Conservation (phyloP, 352 stramenopile genomes). For the Globisporangium cederbergense region DNA sequence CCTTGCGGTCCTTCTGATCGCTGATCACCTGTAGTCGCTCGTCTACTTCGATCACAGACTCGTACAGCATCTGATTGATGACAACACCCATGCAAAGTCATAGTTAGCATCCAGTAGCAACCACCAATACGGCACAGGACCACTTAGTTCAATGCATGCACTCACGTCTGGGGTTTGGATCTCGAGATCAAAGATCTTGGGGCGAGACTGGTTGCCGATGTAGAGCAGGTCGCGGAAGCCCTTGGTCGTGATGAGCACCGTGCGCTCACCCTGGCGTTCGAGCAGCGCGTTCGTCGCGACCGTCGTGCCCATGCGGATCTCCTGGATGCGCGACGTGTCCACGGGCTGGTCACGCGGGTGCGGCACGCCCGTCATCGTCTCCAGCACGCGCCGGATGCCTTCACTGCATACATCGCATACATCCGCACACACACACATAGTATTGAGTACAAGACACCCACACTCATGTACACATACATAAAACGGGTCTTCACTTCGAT, state of each 20-base stretch:
- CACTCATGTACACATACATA: neutral
- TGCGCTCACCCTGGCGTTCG: constrained; percentile 94
- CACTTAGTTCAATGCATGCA: neutral
- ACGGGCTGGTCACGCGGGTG: constrained; percentile 85
- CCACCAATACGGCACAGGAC: constrained; percentile 3
- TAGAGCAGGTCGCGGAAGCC: constrained; percentile 96
- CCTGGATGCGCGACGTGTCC: constrained; percentile 90
- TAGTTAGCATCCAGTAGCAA: constrained; percentile 3
- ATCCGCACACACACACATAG: neutral
- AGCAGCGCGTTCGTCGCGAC: constrained; percentile 99
- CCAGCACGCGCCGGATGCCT: constrained; percentile 93
- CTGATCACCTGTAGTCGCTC: constrained; percentile 94
- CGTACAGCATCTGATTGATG: constrained; percentile 89
- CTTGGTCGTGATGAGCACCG: constrained; percentile 93
- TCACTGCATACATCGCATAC: constrained; percentile 38
- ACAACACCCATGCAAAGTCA: constrained; percentile 1
- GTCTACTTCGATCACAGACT: constrained; percentile 96
- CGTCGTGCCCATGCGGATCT: constrained; percentile 96
- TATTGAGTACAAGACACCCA: neutral
- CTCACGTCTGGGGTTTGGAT: constrained; percentile 88
- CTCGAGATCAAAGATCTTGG: constrained; percentile 96
- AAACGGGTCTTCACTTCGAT: neutral
- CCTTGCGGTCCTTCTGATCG: constrained; percentile 51
- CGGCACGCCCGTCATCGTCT: constrained; percentile 88
- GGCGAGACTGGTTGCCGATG: constrained; percentile 98